These are phyloP conservation scores for Cucumis melo DNA, from an alignment of 306 rosid genomes.

Conservation along the genomic window DNA sequence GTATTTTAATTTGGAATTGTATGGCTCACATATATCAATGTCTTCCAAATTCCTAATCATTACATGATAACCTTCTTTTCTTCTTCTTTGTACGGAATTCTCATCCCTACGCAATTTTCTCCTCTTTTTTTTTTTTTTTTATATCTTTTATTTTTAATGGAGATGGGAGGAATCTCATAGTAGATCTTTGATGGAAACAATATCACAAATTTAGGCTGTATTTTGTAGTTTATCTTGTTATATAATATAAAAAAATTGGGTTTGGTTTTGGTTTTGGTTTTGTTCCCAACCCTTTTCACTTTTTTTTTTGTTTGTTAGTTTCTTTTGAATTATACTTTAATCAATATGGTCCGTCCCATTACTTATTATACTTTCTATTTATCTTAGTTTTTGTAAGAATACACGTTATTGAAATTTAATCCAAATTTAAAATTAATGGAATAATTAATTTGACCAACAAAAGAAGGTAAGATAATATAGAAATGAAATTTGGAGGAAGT, in stretches of 20 bases:
- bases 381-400: too few relatives aligned
- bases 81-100: not conserved
- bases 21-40: not conserved
- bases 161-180: not conserved
- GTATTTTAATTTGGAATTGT: not conserved
- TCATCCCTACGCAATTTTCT: not conserved
- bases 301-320: too few relatives aligned
- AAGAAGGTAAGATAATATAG: too few relatives aligned
- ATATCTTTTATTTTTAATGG: not conserved
- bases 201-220: not conserved
- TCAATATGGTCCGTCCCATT: too few relatives aligned
- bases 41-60: not conserved
- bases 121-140: not conserved
- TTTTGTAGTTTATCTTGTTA: not conserved
- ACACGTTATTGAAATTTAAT: too few relatives aligned
- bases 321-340: too few relatives aligned
- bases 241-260: not conserved
- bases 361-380: too few relatives aligned
- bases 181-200: not conserved
- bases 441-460: too few relatives aligned
- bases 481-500: too few relatives aligned
- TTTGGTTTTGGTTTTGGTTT: too few relatives aligned
- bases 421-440: too few relatives aligned
- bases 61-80: not conserved
- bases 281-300: too few relatives aligned